Conservation (phyloP, 768 basidiomycete species). For the Tephrocybe rancida region DNA sequence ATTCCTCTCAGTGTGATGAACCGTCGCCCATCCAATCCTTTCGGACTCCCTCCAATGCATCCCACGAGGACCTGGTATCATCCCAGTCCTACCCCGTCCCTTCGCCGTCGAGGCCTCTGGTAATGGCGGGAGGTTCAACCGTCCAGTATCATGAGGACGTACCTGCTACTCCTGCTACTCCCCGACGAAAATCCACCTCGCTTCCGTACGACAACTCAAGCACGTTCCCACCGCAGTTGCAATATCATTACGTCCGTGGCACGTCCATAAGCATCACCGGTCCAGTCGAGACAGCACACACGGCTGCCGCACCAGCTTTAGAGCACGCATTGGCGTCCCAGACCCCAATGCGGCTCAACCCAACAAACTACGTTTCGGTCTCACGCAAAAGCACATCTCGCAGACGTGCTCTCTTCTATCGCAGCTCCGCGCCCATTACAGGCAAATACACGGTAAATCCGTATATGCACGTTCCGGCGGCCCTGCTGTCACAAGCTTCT, state of each 20-base stretch:
- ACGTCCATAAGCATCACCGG: conserved; percentile 7
- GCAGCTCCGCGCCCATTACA: conserved; percentile 29
- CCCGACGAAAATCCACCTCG: conserved; percentile 7
- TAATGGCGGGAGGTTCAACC: not conserved
- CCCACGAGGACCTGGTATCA: conserved; percentile 5
- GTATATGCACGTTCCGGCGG: conserved; percentile 36
- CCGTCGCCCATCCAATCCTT: conserved; percentile 1
- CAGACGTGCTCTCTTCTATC: conserved; percentile 20
- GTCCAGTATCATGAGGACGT: conserved; percentile 1
- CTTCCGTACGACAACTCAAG: conserved; percentile 5
- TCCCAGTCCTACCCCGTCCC: not conserved
- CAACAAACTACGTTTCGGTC: conserved; percentile 34
- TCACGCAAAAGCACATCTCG: conserved; percentile 28
- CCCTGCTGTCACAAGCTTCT: conserved; percentile 33
- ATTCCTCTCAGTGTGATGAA: conserved; percentile 2
- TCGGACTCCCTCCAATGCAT: not conserved
- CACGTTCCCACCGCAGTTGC: conserved; percentile 10
- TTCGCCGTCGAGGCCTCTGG: not conserved
- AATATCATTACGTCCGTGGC: conserved; percentile 13
- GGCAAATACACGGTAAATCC: conserved; percentile 44
- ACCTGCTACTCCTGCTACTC: not conserved
- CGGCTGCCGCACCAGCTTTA: not conserved
- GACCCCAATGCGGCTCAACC: conserved; percentile 13
- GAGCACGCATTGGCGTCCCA: not conserved
- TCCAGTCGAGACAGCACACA: not conserved